phyloP scores from a whole-genome alignment of 148 eudicot genomes.

The Chenopodium berlandieri region DNA sequence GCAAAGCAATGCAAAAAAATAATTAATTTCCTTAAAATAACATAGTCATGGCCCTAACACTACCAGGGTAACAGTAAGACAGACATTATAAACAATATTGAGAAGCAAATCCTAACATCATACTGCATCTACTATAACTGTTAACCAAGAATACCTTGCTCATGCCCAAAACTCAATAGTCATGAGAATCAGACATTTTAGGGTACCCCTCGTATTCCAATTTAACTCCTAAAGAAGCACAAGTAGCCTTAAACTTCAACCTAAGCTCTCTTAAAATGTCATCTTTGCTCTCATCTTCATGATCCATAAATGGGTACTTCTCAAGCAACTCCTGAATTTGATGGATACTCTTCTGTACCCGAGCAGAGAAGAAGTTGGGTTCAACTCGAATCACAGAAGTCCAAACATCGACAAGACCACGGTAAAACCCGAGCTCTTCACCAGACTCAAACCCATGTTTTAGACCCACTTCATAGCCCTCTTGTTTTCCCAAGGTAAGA shows the following conservation, averaged over 20 bases:
- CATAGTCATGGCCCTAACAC: not conserved
- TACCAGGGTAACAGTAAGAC: not conserved
- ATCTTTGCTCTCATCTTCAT: conserved; percentile 58
- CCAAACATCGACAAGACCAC: conserved; percentile 68
- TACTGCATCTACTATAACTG: not conserved
- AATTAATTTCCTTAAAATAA: not conserved
- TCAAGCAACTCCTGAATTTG: conserved; percentile 50
- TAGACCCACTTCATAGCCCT: conserved; percentile 73
- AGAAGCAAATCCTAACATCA: not conserved
- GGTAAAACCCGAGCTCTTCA: conserved; percentile 75
- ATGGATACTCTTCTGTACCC: conserved; percentile 57
- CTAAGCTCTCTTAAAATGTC: conserved; percentile 50
- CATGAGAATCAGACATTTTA: conserved; percentile 40
- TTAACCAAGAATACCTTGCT: too few species aligned
- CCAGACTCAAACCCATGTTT: conserved; percentile 67
- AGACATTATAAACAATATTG: not conserved
- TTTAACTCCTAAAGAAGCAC: conserved; percentile 63
- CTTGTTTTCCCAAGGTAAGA: conserved; percentile 46
- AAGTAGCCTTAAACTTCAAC: conserved; percentile 65
- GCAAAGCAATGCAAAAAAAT: not conserved
- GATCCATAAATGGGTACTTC: conserved; percentile 51
- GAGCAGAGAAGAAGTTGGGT: conserved; percentile 43
- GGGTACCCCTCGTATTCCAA: conserved; percentile 72
- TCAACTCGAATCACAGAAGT: conserved; percentile 50
- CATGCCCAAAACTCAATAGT: conserved; percentile 18